Conservation (phyloP, 1,284 basidiomycete genomes). For the Pseudozyma pruni region DNA sequence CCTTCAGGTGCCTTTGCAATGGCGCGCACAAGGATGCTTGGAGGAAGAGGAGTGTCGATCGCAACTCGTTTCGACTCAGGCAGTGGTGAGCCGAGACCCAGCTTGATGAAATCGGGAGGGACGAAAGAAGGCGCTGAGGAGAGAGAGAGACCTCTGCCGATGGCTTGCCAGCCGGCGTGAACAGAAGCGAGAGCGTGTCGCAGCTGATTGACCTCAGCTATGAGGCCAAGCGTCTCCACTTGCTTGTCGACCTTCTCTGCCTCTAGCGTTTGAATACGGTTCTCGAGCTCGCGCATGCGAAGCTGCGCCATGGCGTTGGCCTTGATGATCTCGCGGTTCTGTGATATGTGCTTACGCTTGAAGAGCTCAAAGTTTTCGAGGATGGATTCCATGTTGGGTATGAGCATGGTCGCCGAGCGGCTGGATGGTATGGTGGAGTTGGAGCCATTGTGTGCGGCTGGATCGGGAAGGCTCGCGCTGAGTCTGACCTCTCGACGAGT, state of each 20-base stretch:
- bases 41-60: conserved; percentile 27
- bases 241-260: conserved; percentile 48
- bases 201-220: conserved; percentile 44
- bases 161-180: conserved; percentile 57
- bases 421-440: conserved; percentile 29
- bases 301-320: conserved; percentile 57
- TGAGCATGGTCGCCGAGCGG: conserved; percentile 30
- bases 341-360: conserved; percentile 65
- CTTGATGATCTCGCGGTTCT: conserved; percentile 66
- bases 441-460: conserved; percentile 2
- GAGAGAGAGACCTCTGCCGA: conserved; percentile 48
- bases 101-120: neutral
- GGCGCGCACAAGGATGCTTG: conserved; percentile 12
- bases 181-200: conserved; percentile 52
- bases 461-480: conserved; percentile 42
- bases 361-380: conserved; percentile 63
- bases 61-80: conserved; percentile 22
- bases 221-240: conserved; percentile 28
- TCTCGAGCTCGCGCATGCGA: conserved; percentile 62
- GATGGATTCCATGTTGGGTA: conserved; percentile 59
- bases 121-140: neutral
- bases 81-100: neutral
- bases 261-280: conserved; percentile 56
- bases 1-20: conserved; percentile 45
- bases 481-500: conserved; percentile 46